These are phyloP conservation scores for Conticribra weissflogii DNA, from an alignment of 108 stramenopile genomes.

Conservation along the genomic window DNA sequence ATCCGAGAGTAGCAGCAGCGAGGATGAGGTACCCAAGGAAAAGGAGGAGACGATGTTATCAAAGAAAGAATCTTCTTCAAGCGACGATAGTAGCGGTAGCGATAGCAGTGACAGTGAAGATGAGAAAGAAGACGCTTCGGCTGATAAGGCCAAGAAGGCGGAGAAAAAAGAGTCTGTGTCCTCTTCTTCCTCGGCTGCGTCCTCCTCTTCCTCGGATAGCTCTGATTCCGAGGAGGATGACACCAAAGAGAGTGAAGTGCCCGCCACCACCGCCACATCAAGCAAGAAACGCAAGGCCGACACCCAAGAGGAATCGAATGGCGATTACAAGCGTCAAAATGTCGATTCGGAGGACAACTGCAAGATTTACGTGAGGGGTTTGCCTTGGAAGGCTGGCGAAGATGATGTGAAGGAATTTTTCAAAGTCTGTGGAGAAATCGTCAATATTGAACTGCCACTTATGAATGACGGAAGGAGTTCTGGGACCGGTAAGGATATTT, in stretches of 20 bases:
- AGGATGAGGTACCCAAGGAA: neutral
- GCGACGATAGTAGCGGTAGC: neutral
- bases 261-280: constrained; percentile 29
- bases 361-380: constrained; percentile 90
- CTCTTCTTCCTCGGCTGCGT: too few relatives aligned
- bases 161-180: too few relatives aligned
- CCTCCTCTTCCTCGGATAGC: too few relatives aligned
- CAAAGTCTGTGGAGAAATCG: constrained; percentile 76
- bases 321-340: constrained; percentile 24
- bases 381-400: constrained; percentile 93
- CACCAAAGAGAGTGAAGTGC: constrained; percentile 53
- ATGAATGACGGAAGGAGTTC: constrained; percentile 84
- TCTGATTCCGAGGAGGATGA: too few relatives aligned
- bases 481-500: constrained; percentile 55
- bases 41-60: neutral
- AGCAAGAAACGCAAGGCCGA: constrained; percentile 82
- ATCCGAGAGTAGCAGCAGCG: too few relatives aligned
- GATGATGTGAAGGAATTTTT: constrained; percentile 93
- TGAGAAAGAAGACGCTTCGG: too few relatives aligned
- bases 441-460: constrained; percentile 82
- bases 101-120: neutral
- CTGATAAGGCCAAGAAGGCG: too few relatives aligned
- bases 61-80: neutral
- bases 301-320: constrained; percentile 31
- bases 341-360: constrained; percentile 35